Percentiles rank a stretch among this genome's conserved stretches.
phyloP scores from a whole-genome alignment of 1,139 yeast genomes.

The Hansenula sp. region DNA sequence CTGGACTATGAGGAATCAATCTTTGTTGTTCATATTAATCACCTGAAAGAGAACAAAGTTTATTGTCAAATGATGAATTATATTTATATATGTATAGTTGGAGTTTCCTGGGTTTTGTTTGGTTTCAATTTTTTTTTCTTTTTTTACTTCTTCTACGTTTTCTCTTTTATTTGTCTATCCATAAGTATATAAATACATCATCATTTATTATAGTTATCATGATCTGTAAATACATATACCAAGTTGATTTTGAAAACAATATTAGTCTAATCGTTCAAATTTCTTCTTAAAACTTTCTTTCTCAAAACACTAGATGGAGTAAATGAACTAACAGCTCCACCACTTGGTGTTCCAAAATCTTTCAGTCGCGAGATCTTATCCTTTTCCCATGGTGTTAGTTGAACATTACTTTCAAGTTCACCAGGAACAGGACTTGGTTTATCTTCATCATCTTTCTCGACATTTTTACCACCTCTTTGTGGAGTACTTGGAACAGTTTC shows the following conservation, averaged over 20 bases:
- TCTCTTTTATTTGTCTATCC: too few relatives aligned
- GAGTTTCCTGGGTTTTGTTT: background rate
- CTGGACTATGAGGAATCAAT: background rate
- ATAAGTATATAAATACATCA: too few relatives aligned
- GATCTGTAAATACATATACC: too few relatives aligned
- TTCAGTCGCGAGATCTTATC: slow-evolving; percentile 4
- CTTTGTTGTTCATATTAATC: background rate
- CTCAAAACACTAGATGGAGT: slow-evolving; percentile 4
- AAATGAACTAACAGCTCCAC: background rate
- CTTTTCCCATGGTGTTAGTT: slow-evolving; percentile 15
- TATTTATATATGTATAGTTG: background rate
- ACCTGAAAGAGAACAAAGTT: too few relatives aligned
- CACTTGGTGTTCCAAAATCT: background rate
- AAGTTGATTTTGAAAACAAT: too few relatives aligned
- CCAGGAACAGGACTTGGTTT: slow-evolving; percentile 11
- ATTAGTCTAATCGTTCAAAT: background rate
- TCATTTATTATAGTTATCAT: too few relatives aligned
- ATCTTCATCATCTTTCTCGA: background rate
- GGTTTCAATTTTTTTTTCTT: background rate
- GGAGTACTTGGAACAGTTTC: background rate
- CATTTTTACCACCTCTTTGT: background rate
- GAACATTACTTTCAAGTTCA: slow-evolving; percentile 3
- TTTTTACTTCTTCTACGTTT: too few relatives aligned
- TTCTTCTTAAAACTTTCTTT: slow-evolving; percentile 5
- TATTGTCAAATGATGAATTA: background rate